Base-by-base conservation (phyloP, 2,329 filamentous ascomycete genomes). In the Aspergillus sp. region DNA sequence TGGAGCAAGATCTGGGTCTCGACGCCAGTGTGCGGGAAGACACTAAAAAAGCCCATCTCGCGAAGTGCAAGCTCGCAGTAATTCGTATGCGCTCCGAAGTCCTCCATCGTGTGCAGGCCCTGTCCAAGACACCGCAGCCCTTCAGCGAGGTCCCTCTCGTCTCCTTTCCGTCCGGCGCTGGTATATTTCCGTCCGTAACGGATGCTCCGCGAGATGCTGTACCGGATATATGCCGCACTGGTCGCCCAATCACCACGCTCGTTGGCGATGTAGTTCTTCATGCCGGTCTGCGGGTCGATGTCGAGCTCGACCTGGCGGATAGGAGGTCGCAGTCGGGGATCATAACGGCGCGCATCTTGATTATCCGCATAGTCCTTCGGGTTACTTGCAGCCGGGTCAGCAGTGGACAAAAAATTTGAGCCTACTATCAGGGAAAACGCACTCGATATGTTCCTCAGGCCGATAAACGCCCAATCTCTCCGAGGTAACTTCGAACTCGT, bases 261-360 rank as follows among this genome's bases (percentile, higher is more conserved):
- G 51, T 95, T 96, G 39, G 89, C 79, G 45, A 98, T 96, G 59
- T 98, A 98, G 57, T 96, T 96, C 63, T 96, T 98, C 89, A 98
- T 94, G n/a, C 88, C 88, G 1, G 84, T 91, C 4, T 72, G 65
- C 20, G 65, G 64, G 49, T 91, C 84, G 35, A 91, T 74, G 38
- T 83, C 77, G 13, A 83, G 74, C 52, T 91, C 84, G 25, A 74
- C 60, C 4, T 73, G 71, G 38, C 75, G 66, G 6, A 96, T 78
- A 0, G 88, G 88, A 1, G 79, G 82, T 31, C 91, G 80, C 5
- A 96, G 75, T 15, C 91, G 80, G 24, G 71, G 64, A 55, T 96
- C 91, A 51, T 45, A 61, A 48, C 82, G 75, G 39, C 85, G 75
- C 4, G 91, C 91, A 63, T 98, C 91, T 43, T 75, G 51, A 45